phyloP scores from a whole-genome alignment of 768 basidiomycete genomes.

The Lentinula detonsa region DNA sequence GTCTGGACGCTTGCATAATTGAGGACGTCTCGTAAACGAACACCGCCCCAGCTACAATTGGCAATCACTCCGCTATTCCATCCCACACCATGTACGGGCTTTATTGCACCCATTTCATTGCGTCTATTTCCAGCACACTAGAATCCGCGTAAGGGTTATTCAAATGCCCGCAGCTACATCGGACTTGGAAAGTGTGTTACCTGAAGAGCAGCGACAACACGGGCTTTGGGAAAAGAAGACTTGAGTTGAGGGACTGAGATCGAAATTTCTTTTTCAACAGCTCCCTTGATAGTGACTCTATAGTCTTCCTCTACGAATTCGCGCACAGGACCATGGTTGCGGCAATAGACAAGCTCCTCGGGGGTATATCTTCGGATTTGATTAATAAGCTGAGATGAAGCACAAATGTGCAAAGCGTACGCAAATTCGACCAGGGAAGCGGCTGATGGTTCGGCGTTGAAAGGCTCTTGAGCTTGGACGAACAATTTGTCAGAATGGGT shows the following conservation, averaged over 20 bases:
- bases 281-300: slow-evolving; percentile 30
- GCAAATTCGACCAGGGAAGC: slow-evolving; percentile 48
- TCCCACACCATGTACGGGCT: slow-evolving; percentile 51
- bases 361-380: slow-evolving; percentile 38
- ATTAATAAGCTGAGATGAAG: not conserved
- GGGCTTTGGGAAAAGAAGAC: slow-evolving; percentile 28
- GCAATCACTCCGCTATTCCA: slow-evolving; percentile 69
- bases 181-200: slow-evolving; percentile 19
- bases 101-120: slow-evolving; percentile 55
- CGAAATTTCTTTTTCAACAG: slow-evolving; percentile 22
- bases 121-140: slow-evolving; percentile 64
- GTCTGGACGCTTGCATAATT: slow-evolving; percentile 31
- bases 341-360: slow-evolving; percentile 57
- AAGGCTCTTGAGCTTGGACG: slow-evolving; percentile 43
- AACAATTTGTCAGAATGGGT: slow-evolving; percentile 39
- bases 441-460: slow-evolving; percentile 65
- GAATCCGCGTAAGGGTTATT: not conserved
- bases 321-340: slow-evolving; percentile 63
- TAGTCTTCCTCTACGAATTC: slow-evolving; percentile 43
- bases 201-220: slow-evolving; percentile 51
- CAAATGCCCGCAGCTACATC: slow-evolving; percentile 5
- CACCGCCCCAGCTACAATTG: slow-evolving; percentile 65
- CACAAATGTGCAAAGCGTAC: not conserved
- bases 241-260: slow-evolving; percentile 35
- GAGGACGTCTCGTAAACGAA: slow-evolving; percentile 51